A percentile compares a stretch with the other conserved stretches of the same genome.
Conservation (phyloP, 371 early-diverging fungal species). For the Mortierella sp. region DNA sequence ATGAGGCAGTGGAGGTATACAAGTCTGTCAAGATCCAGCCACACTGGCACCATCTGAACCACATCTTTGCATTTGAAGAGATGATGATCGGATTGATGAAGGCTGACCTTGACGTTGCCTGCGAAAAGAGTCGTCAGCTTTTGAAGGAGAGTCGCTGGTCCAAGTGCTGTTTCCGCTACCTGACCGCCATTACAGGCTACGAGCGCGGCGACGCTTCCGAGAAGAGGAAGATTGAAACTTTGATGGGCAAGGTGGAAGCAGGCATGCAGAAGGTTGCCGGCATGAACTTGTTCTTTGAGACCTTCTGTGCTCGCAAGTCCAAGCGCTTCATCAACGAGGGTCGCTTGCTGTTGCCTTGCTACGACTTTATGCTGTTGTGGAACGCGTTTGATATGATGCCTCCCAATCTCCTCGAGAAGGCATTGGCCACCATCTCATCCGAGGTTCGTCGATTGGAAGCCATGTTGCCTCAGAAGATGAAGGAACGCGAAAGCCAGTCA, state of each 20-base stretch:
- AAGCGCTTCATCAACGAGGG: slow-evolving; percentile 45
- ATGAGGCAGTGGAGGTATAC: slow-evolving; percentile 40
- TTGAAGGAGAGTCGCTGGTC: slow-evolving; percentile 51
- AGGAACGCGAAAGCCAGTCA: slow-evolving; percentile 38
- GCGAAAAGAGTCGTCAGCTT: slow-evolving; percentile 41
- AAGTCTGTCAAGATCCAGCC: slow-evolving; percentile 32
- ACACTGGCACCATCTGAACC: slow-evolving; percentile 35
- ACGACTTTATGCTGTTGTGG: slow-evolving; percentile 52
- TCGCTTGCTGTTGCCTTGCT: slow-evolving; percentile 38
- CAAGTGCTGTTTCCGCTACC: slow-evolving; percentile 48
- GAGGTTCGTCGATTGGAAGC: slow-evolving; percentile 32
- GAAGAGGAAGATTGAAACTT: slow-evolving; percentile 35
- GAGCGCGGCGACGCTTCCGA: slow-evolving; percentile 42
- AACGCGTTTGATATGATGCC: slow-evolving; percentile 55
- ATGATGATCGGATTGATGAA: slow-evolving; percentile 52
- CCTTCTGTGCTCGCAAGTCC: slow-evolving; percentile 51
- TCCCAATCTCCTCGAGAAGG: slow-evolving; percentile 32
- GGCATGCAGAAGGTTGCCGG: slow-evolving; percentile 51
- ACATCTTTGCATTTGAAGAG: slow-evolving; percentile 47
- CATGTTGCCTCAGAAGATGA: slow-evolving; percentile 44
- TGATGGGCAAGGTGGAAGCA: slow-evolving; percentile 47
- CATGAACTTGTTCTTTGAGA: slow-evolving; percentile 52
- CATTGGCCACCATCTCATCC: slow-evolving; percentile 29
- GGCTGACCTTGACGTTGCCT: slow-evolving; percentile 37
- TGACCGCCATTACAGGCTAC: slow-evolving; percentile 46